phyloP scores from a whole-genome alignment of 805 yeast species.

The Wickerhamiella sorbophila region DNA sequence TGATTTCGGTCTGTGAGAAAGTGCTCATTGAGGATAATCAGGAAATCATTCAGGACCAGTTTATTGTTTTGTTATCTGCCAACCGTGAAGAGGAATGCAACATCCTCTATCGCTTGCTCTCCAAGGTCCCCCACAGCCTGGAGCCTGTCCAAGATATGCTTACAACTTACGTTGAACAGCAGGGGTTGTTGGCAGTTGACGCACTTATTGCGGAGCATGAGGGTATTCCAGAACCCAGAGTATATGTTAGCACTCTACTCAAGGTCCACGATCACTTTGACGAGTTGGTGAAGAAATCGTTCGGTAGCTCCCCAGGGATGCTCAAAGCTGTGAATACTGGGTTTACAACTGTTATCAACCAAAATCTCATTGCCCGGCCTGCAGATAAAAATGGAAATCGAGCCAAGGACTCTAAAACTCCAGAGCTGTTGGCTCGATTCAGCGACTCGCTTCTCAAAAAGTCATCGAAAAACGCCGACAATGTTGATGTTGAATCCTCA shows the following conservation, averaged over 20 bases:
- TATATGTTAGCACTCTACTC: slow-evolving; percentile 65
- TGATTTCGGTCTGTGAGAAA: slow-evolving; percentile 60
- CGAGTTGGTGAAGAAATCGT: slow-evolving; percentile 48
- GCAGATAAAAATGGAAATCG: slow-evolving; percentile 16
- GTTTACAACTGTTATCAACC: slow-evolving; percentile 70
- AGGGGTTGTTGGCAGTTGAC: slow-evolving; percentile 48
- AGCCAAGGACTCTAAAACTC: slow-evolving; percentile 50
- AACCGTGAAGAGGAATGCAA: slow-evolving; percentile 58
- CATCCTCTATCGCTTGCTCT: slow-evolving; percentile 61
- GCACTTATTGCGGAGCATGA: slow-evolving; percentile 32
- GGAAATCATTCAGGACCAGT: slow-evolving; percentile 59
- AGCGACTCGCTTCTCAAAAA: slow-evolving; percentile 72
- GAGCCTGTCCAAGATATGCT: slow-evolving; percentile 63
- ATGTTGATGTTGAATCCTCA: slow-evolving; percentile 48
- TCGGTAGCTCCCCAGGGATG: slow-evolving; percentile 61
- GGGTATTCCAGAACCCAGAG: slow-evolving; percentile 43
- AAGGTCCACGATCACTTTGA: slow-evolving; percentile 54
- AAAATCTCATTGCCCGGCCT: slow-evolving; percentile 57
- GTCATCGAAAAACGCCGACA: slow-evolving; percentile 51
- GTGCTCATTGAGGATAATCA: slow-evolving; percentile 72
- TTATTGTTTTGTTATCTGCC: slow-evolving; percentile 58
- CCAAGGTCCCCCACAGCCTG: slow-evolving; percentile 65
- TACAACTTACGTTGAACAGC: slow-evolving; percentile 53
- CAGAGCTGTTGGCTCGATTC: slow-evolving; percentile 81
- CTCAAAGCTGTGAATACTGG: slow-evolving; percentile 83